These are phyloP conservation scores for Agaricus bisporus DNA, from an alignment of 768 basidiomycete genomes.

Conservation along the genomic window DNA sequence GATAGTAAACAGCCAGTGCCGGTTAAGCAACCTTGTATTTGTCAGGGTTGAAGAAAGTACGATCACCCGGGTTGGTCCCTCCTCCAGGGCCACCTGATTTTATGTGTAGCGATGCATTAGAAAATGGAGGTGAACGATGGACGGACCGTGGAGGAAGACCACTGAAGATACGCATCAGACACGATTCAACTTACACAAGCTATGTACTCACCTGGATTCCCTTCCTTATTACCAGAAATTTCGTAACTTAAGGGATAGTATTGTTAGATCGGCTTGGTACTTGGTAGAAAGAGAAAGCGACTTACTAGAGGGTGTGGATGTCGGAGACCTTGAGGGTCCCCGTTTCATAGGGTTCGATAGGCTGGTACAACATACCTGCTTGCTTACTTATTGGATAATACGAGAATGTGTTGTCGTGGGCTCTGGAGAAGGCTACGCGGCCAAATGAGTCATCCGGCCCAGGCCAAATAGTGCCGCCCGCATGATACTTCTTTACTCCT, in stretches of 20 bases:
- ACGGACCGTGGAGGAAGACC: constrained; percentile 68
- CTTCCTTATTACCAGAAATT: constrained; percentile 70
- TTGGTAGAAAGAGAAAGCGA: not conserved
- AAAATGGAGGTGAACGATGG: not conserved
- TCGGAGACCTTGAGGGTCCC: constrained; percentile 68
- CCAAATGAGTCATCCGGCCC: too few relatives aligned
- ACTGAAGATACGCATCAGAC: constrained; percentile 33
- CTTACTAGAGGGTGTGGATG: constrained; percentile 70
- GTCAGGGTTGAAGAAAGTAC: constrained; percentile 74
- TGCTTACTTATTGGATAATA: not conserved
- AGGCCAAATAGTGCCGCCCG: too few relatives aligned
- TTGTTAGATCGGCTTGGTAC: not conserved
- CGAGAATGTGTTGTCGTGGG: too few relatives aligned
- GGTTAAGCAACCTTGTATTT: constrained; percentile 64
- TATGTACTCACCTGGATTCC: constrained; percentile 53
- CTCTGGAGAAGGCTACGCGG: too few relatives aligned
- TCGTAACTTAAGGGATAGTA: constrained; percentile 68
- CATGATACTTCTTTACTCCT: too few relatives aligned
- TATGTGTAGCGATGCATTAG: constrained; percentile 2
- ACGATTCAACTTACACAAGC: not conserved
- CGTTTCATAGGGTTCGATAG: constrained; percentile 56
- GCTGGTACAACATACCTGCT: constrained; percentile 48
- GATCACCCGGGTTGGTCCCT: constrained; percentile 60
- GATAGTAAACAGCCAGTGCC: not conserved
- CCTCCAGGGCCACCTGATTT: constrained; percentile 76